Evolutionary conservation across 1,284 basidiomycete species (phyloP), one percentile per base, ranked within the genome.

Genomic region (Cryptococcus sp.): DNA sequence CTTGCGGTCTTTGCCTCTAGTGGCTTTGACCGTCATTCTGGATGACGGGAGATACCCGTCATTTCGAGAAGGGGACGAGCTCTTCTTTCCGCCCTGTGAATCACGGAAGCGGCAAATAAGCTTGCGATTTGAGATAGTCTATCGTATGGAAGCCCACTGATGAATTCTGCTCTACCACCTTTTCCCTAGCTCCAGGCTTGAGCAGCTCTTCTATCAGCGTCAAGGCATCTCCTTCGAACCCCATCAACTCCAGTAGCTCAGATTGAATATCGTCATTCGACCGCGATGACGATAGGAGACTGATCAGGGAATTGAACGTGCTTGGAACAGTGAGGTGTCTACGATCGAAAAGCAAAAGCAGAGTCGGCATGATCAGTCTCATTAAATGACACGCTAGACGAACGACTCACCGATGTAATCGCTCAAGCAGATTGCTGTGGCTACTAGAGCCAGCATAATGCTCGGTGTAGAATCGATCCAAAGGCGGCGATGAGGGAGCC

Each of bases 181-280:
- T 59, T 7, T 64, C 55, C 25, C 74, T 65, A 20, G 61, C 69
- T 20, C 70, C 74, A 1, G 67, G 68, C 25, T 55, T 63, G 20
- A 68, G 59, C 23, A 79, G 57, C 29, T 69, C 67, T 49, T 78
- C 73, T 7, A 80, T 73, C 6, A 80, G 65, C 15, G 63, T 54
- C 39, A 81, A 67, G 1, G 79, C 78, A 20, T 77, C 75, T 29
- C 89, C 84, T 62, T 95, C 91, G 69, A 89, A 92, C 0, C 94
- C 94, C 50, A 95, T 78, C n/a, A 89, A 80, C 62, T 96, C 93
- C 3, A 84, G 86, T 1, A 96, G 76, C 63, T 90, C 87, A 37
- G 81, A 83, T 25, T 91, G 90, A 34, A 94, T 86, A n/a, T 84
- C 84, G 46, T 93, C 89, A 62, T 87, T 78, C 3, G 80, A 74